These are phyloP conservation scores for Boletus sp. DNA, from an alignment of 768 basidiomycete species.

Conservation along the genomic window DNA sequence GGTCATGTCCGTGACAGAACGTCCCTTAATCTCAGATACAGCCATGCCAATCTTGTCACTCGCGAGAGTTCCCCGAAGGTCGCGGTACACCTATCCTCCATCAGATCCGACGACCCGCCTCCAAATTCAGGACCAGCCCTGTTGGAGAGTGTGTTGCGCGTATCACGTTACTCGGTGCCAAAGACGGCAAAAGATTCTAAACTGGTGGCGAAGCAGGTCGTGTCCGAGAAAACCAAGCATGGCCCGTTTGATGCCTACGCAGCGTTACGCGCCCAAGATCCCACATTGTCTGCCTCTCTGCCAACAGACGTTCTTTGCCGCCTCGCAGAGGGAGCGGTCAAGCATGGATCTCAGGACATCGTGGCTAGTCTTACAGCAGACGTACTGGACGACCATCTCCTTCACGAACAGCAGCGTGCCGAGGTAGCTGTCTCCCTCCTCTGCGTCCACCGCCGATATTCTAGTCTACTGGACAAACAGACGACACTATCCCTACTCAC, in stretches of 20 bases:
- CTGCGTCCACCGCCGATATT: constrained; percentile 18
- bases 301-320: constrained; percentile 28
- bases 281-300: constrained; percentile 18
- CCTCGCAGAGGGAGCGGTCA: constrained; percentile 32
- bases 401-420: constrained; percentile 18
- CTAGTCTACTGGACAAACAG: constrained; percentile 21
- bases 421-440: constrained; percentile 29
- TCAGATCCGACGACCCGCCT: not conserved
- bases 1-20: constrained; percentile 17
- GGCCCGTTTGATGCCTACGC: constrained; percentile 29
- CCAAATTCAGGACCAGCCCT: constrained; percentile 13
- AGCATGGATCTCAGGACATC: constrained; percentile 31
- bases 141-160: constrained; percentile 25
- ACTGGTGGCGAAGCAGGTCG: constrained; percentile 8
- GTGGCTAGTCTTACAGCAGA: constrained; percentile 42
- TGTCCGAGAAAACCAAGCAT: constrained; percentile 16
- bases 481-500: constrained; percentile 23
- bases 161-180: constrained; percentile 30
- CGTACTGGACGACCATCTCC: constrained; percentile 34
- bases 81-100: not conserved
- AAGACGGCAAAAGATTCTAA: constrained; percentile 12
- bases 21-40: constrained; percentile 5
- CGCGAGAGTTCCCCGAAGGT: constrained; percentile 14
- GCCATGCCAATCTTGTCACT: constrained; percentile 13
- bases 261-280: constrained; percentile 28